Evolutionary conservation across 495 filamentous ascomycete species (phyloP).

Genomic region (Trichoderma reesei): DNA sequence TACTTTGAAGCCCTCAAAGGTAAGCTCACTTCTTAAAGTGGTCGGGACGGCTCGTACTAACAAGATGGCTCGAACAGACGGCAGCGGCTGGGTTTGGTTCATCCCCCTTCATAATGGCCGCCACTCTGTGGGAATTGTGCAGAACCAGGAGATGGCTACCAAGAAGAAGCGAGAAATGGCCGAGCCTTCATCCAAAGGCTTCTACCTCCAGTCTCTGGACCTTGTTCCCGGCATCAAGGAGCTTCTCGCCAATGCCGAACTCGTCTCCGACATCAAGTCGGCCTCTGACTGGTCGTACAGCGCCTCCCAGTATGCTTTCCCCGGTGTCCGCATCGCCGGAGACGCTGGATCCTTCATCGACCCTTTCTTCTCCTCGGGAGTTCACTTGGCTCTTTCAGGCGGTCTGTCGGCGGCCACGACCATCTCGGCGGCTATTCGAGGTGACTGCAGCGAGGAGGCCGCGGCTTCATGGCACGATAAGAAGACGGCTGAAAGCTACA

Average conservation of each 20-base stretch:
- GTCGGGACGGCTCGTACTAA: too few species aligned
- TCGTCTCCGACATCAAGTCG: slow-evolving; percentile 22
- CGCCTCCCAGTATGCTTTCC: slow-evolving; percentile 25
- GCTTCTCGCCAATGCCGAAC: slow-evolving; percentile 21
- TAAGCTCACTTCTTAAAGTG: too few species aligned
- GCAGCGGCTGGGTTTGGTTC: slow-evolving; percentile 34
- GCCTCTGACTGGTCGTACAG: slow-evolving; percentile 36
- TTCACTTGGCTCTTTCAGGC: slow-evolving; percentile 37
- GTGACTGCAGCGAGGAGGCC: slow-evolving; percentile 27
- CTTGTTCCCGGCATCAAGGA: slow-evolving; percentile 17
- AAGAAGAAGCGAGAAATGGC: slow-evolving; percentile 24
- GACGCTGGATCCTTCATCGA: slow-evolving; percentile 38
- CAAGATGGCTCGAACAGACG: slow-evolving; percentile 16
- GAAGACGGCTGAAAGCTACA: slow-evolving; percentile 37
- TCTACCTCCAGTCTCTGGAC: slow-evolving; percentile 33
- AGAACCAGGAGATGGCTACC: slow-evolving; percentile 23
- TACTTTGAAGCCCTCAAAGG: slow-evolving; percentile 31
- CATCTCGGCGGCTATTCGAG: slow-evolving; percentile 22
- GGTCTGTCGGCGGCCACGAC: slow-evolving; percentile 37
- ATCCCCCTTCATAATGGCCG: slow-evolving; percentile 38
- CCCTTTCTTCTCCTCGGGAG: slow-evolving; percentile 36
- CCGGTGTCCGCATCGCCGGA: slow-evolving; percentile 29
- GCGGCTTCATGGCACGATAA: slow-evolving; percentile 39
- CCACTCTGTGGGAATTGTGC: slow-evolving; percentile 30
- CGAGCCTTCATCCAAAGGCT: slow-evolving; percentile 18